phyloP scores from a whole-genome alignment of 495 filamentous ascomycete genomes.

The Amphirosellinia nigrospora region DNA sequence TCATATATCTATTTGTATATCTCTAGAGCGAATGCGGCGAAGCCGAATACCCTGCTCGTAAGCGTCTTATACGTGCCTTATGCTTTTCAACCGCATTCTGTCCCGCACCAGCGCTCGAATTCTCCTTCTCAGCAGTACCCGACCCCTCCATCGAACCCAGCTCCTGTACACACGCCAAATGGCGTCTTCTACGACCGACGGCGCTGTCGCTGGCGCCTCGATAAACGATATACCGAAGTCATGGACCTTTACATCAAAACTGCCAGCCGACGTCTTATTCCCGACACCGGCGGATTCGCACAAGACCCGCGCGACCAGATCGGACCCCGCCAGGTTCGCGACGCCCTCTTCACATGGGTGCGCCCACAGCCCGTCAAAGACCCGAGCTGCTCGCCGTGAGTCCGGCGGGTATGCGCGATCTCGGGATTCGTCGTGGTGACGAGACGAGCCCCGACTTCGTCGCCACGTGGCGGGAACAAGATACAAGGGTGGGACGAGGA shows the following conservation, averaged over 20 bases:
- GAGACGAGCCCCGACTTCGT: conserved; percentile 77
- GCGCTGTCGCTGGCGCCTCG: conserved; percentile 44
- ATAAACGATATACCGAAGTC: conserved; percentile 82
- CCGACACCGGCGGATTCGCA: conserved; percentile 82
- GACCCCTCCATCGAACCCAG: conserved; percentile 23
- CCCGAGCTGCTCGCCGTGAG: conserved; percentile 81
- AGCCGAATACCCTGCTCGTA: not conserved
- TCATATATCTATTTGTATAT: not conserved
- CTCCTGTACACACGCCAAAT: conserved; percentile 31
- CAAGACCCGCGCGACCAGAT: conserved; percentile 74
- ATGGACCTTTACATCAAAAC: conserved; percentile 78
- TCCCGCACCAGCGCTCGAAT: conserved; percentile 15
- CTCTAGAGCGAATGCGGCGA: not conserved
- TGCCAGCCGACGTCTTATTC: conserved; percentile 79
- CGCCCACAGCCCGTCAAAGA: conserved; percentile 72
- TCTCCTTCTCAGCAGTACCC: not conserved
- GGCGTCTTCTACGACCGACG: conserved; percentile 37
- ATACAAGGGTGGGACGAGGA: conserved; percentile 65
- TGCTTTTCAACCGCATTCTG: conserved; percentile 8
- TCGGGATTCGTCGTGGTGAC: conserved; percentile 72
- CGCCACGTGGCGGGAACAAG: conserved; percentile 77
- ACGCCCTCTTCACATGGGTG: conserved; percentile 89
- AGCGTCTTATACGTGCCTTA: conserved; percentile 5
- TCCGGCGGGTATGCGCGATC: conserved; percentile 73
- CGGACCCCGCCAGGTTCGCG: conserved; percentile 81